Percentiles rank a stretch among this genome's conserved stretches.
These are phyloP conservation scores for Mollisia scopiformis DNA, from an alignment of 2,329 filamentous ascomycete species.

Conservation along the genomic window DNA sequence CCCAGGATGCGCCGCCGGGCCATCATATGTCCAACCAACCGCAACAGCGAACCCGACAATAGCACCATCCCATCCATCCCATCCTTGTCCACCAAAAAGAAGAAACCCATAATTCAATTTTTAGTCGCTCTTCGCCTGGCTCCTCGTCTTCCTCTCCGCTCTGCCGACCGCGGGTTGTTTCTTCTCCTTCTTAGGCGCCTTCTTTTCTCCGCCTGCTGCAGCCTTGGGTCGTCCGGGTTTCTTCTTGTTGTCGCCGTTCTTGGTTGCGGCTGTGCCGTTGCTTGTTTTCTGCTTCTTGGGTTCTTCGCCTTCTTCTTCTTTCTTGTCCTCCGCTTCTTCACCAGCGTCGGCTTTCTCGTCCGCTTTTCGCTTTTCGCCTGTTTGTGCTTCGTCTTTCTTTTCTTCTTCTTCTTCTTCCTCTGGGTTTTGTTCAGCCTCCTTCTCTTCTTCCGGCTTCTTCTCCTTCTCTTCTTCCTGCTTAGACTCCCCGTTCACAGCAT, in stretches of 20 bases:
- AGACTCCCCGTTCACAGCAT: constrained; percentile 30
- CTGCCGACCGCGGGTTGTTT: constrained; percentile 30
- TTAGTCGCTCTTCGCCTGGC: constrained; percentile 27
- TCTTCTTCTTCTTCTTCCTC: constrained; percentile 32
- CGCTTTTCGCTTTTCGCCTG: constrained; percentile 33
- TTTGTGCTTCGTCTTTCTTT: constrained; percentile 28
- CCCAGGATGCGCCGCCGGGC: no score
- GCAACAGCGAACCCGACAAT: no score
- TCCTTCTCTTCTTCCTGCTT: constrained; percentile 40
- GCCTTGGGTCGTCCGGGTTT: constrained; percentile 31
- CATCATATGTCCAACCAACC: constrained; percentile 2
- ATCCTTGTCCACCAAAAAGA: no score
- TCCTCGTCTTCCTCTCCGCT: constrained; percentile 33
- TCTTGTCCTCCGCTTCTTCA: constrained; percentile 22
- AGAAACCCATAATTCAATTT: background rate
- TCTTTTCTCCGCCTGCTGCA: constrained; percentile 17
- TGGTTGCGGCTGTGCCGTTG: constrained; percentile 13
- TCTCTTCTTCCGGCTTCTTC: constrained; percentile 14
- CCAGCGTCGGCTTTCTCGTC: constrained; percentile 24
- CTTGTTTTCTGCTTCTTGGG: constrained; percentile 28
- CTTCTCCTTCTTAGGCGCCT: constrained; percentile 33
- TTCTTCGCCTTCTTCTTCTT: constrained; percentile 17
- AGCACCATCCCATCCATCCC: no score
- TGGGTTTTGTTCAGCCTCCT: constrained; percentile 17
- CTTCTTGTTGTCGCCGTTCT: constrained; percentile 30